These are phyloP conservation scores for Epichloe hybrida DNA, from an alignment of 2,329 filamentous ascomycete species.

Conservation along the genomic window DNA sequence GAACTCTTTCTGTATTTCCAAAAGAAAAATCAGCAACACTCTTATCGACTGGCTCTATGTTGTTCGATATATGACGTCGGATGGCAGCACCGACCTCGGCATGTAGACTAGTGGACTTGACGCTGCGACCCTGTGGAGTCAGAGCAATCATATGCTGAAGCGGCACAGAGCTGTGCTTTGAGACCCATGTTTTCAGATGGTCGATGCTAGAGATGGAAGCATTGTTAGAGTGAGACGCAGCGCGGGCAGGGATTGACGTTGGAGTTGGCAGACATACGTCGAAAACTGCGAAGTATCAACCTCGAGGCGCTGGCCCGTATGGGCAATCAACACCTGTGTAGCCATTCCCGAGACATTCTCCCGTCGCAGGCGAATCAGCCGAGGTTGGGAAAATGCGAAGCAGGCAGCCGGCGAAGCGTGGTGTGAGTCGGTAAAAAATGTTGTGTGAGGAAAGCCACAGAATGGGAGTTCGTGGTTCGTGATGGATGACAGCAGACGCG, in stretches of 20 bases:
- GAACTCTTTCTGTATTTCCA: constrained; percentile 54
- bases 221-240: background rate
- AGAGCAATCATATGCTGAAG: constrained; percentile 72
- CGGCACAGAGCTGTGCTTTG: constrained; percentile 59
- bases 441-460: background rate
- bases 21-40: background rate
- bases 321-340: constrained; percentile 81
- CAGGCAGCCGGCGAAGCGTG: background rate
- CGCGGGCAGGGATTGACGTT: background rate
- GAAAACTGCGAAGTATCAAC: constrained; percentile 63
- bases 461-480: background rate
- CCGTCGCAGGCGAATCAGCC: constrained; percentile 14
- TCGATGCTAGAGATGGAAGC: constrained; percentile 49
- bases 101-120: constrained; percentile 67
- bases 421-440: background rate
- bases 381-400: background rate
- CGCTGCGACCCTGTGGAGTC: constrained; percentile 70
- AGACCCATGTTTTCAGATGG: constrained; percentile 71
- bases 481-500: background rate
- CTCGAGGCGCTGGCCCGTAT: constrained; percentile 76
- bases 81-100: constrained; percentile 48
- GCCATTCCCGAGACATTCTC: constrained; percentile 58
- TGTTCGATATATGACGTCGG: background rate
- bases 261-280: constrained; percentile 38
- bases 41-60: background rate